Conservation (phyloP, 2,329 filamentous ascomycete species). For the Cercospora sp. region DNA sequence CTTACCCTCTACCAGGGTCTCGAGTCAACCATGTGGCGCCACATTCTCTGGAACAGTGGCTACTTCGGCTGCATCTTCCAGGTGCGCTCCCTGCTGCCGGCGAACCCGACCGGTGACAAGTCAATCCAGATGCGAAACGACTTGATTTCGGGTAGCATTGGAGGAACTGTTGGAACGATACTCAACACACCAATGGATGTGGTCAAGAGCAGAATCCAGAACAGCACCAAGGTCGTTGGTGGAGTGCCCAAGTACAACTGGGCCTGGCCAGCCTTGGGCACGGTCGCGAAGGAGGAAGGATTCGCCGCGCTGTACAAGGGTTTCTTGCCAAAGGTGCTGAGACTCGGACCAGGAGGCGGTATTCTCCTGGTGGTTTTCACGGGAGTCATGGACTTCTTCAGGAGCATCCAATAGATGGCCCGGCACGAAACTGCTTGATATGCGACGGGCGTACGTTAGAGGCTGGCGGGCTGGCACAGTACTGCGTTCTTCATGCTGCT, state of each 20-base stretch:
- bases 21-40: slow-evolving; percentile 94
- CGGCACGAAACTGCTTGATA: background rate
- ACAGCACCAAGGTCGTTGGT: slow-evolving; percentile 80
- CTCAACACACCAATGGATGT: slow-evolving; percentile 96
- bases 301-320: slow-evolving; percentile 94
- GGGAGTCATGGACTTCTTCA: slow-evolving; percentile 91
- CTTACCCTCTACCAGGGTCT: slow-evolving; percentile 94
- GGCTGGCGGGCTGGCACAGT: background rate
- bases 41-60: slow-evolving; percentile 89
- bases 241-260: slow-evolving; percentile 94
- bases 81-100: slow-evolving; percentile 79
- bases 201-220: slow-evolving; percentile 97
- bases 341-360: slow-evolving; percentile 69
- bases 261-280: slow-evolving; percentile 85
- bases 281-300: slow-evolving; percentile 90
- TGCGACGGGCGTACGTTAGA: background rate
- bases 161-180: slow-evolving; percentile 87
- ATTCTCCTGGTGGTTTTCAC: slow-evolving; percentile 83
- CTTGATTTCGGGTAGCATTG: slow-evolving; percentile 78
- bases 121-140: slow-evolving; percentile 81
- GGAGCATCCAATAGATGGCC: slow-evolving; percentile 58
- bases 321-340: slow-evolving; percentile 90
- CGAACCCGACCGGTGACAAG: slow-evolving; percentile 69
- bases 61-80: slow-evolving; percentile 99
- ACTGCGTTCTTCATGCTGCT: background rate